Evolutionary conservation across 495 filamentous ascomycete genomes (phyloP).

Genomic region (Aspergillus affinis): DNA sequence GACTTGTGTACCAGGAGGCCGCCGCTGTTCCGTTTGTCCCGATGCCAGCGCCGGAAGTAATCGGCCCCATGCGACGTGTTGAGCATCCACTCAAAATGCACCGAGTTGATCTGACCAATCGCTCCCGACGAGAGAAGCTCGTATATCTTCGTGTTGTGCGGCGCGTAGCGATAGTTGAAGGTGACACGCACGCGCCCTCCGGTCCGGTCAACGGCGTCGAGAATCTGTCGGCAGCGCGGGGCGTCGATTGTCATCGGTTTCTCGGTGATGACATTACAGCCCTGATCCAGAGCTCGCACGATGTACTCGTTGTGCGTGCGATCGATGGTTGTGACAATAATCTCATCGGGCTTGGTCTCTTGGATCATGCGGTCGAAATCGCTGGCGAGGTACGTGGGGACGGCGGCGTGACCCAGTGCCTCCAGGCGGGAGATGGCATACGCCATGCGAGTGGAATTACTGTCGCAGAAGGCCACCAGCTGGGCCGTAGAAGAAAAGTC

Average conservation of each 20-base stretch:
- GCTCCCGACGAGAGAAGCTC: constrained; percentile 48
- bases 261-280: constrained; percentile 57
- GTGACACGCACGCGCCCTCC: constrained; percentile 27
- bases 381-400: constrained; percentile 50
- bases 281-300: constrained; percentile 52
- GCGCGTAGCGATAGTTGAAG: constrained; percentile 38
- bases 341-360: constrained; percentile 52
- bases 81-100: constrained; percentile 62
- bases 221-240: constrained; percentile 48
- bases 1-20: constrained; percentile 45
- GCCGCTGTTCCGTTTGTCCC: constrained; percentile 56
- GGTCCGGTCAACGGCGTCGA: constrained; percentile 31
- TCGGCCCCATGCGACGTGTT: constrained; percentile 60
- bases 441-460: constrained; percentile 31
- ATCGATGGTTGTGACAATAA: constrained; percentile 60
- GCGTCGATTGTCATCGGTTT: constrained; percentile 63
- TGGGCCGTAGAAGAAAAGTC: constrained; percentile 46
- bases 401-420: constrained; percentile 16
- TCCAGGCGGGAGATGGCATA: constrained; percentile 29
- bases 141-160: constrained; percentile 34
- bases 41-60: constrained; percentile 62
- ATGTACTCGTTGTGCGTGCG: constrained; percentile 58
- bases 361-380: constrained; percentile 56
- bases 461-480: constrained; percentile 49
- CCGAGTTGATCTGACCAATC: constrained; percentile 52